A percentile compares a stretch with the other conserved stretches of the same genome.
Conservation (phyloP, 2,329 filamentous ascomycete genomes). For the Samsoniella hepiali region DNA sequence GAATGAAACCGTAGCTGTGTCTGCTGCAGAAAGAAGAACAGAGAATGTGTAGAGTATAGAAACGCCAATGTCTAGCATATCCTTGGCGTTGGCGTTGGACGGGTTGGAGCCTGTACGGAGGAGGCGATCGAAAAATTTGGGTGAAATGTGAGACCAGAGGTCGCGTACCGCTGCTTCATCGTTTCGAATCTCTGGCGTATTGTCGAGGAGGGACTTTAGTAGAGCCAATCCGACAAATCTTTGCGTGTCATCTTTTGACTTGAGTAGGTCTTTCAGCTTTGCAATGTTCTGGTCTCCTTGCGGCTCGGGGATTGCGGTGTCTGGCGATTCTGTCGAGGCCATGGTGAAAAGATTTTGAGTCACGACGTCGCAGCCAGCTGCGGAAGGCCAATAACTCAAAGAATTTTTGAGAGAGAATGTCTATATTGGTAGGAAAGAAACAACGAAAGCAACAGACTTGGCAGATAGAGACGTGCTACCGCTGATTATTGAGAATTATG, state of each 20-base stretch:
- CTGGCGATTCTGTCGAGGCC: neutral
- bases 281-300: constrained; percentile 30
- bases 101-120: constrained; percentile 50
- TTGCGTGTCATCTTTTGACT: constrained; percentile 62
- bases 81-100: constrained; percentile 45
- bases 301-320: neutral
- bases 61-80: constrained; percentile 63
- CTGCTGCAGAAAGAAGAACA: constrained; percentile 50
- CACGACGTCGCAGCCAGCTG: neutral
- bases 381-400: too few relatives aligned
- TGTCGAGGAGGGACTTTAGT: constrained; percentile 63
- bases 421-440: too few relatives aligned
- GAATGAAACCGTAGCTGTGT: constrained; percentile 44
- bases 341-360: neutral
- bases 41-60: constrained; percentile 62
- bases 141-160: constrained; percentile 59
- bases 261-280: constrained; percentile 54
- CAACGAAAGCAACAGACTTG: neutral
- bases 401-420: too few relatives aligned
- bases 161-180: constrained; percentile 44
- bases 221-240: constrained; percentile 66
- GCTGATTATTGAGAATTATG: too few relatives aligned
- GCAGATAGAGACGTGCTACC: too few relatives aligned
- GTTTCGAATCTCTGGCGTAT: constrained; percentile 48
- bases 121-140: constrained; percentile 62